Percentiles rank a stretch among this genome's conserved stretches.
Conservation (phyloP, 106 monocot genomes). For the Dactylorhiza incarnata region DNA sequence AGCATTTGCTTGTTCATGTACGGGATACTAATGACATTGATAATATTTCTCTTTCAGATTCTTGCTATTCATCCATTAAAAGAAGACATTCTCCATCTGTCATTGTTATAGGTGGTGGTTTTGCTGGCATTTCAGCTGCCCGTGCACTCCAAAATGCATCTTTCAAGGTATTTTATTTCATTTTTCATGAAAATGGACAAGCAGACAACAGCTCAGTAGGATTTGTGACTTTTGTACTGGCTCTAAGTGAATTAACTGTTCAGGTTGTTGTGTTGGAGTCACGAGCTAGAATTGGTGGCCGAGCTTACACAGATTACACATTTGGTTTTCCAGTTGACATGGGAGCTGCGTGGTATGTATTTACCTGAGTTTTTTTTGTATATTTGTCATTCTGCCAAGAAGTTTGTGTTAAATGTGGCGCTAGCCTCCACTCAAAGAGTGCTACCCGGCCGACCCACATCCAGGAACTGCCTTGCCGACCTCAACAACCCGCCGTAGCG, state of each 20-base stretch:
- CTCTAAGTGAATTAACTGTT: neutral
- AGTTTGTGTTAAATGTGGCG: too few relatives aligned
- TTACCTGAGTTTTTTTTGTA: neutral
- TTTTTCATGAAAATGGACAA: neutral
- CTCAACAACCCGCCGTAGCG: too few relatives aligned
- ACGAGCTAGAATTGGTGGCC: slow-evolving; percentile 86
- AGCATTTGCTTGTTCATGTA: neutral
- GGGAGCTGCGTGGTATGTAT: slow-evolving; percentile 81
- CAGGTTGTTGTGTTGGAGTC: slow-evolving; percentile 94
- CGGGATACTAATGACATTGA: neutral
- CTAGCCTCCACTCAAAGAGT: too few relatives aligned
- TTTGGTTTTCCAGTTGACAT: slow-evolving; percentile 96
- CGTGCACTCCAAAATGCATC: slow-evolving; percentile 72
- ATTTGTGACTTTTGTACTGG: neutral
- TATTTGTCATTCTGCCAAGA: neutral
- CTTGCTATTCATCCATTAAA: slow-evolving; percentile 6
- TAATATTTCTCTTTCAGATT: slow-evolving; percentile 3
- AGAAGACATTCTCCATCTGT: slow-evolving; percentile 32
- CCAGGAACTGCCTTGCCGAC: too few relatives aligned
- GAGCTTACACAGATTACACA: slow-evolving; percentile 76
- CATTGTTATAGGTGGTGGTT: slow-evolving; percentile 59
- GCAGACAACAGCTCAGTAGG: neutral
- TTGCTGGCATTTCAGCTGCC: slow-evolving; percentile 63
- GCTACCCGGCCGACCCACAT: too few relatives aligned
- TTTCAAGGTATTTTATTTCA: slow-evolving; percentile 44